Evolutionary conservation across 1,284 basidiomycete species (phyloP).

Genomic region (Marasmius oreades): DNA sequence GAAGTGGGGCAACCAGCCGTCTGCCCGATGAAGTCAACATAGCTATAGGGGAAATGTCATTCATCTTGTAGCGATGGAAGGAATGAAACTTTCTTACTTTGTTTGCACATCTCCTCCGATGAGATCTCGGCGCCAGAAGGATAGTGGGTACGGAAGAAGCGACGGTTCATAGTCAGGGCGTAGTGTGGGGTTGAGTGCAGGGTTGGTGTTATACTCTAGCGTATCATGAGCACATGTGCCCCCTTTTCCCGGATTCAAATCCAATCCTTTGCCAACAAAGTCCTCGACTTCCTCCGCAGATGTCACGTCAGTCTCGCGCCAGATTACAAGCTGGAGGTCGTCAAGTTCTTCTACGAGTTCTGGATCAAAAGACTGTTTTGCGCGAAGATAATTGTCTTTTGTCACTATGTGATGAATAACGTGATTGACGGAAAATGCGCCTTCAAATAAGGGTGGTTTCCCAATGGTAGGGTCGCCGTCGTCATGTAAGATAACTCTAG

Average conservation of each 20-base stretch:
- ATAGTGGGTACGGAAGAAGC: conserved; percentile 27
- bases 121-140: conserved; percentile 49
- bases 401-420: conserved; percentile 74
- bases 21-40: conserved; percentile 62
- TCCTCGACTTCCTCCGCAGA: conserved; percentile 42
- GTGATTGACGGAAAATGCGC: conserved; percentile 69
- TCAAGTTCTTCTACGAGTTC: conserved; percentile 34
- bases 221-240: conserved; percentile 67
- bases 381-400: conserved; percentile 65
- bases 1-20: conserved; percentile 72
- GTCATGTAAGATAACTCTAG: conserved; percentile 67
- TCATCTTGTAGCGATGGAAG: conserved; percentile 11
- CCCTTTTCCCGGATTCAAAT: conserved; percentile 12
- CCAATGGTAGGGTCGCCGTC: conserved; percentile 50
- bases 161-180: conserved; percentile 36
- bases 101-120: conserved; percentile 52
- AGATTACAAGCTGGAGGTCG: conserved; percentile 61
- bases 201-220: conserved; percentile 65
- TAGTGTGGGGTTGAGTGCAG: conserved; percentile 46
- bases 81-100: conserved; percentile 26
- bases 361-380: conserved; percentile 57
- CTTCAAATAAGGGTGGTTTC: conserved; percentile 64
- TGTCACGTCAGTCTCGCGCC: conserved; percentile 66
- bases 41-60: conserved; percentile 39
- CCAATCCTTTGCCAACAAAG: not conserved